Evolutionary conservation across 257 asterid genomes (phyloP).

Genomic region (Capsicum chinense): DNA sequence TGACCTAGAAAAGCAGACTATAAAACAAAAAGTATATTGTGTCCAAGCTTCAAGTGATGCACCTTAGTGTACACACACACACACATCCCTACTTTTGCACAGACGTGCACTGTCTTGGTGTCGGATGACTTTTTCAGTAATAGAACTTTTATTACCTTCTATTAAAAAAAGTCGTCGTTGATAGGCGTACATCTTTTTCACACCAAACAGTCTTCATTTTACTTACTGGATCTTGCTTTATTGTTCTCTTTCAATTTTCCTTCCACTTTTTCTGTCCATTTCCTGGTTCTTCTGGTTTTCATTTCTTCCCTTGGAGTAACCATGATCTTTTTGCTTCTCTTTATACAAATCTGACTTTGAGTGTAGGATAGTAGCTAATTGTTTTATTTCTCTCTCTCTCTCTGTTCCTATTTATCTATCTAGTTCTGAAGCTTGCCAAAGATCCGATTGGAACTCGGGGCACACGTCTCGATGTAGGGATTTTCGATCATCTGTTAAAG

Average conservation of each 20-base stretch:
- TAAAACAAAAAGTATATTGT: no score
- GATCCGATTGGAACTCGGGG: slow-evolving; percentile 72
- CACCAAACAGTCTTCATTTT: neutral
- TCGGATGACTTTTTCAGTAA: neutral
- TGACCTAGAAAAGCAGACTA: no score
- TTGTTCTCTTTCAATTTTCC: slow-evolving; percentile 1
- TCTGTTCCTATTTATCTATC: neutral
- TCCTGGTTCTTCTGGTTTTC: neutral
- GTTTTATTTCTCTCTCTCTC: neutral
- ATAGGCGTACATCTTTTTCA: neutral
- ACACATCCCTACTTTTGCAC: neutral
- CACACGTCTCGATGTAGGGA: slow-evolving; percentile 71
- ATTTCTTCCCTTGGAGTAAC: neutral
- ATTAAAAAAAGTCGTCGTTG: neutral
- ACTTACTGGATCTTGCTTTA: neutral
- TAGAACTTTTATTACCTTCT: neutral
- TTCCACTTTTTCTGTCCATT: neutral
- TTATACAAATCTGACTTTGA: neutral
- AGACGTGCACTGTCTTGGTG: neutral
- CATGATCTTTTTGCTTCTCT: slow-evolving; percentile 3
- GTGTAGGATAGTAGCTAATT: slow-evolving; percentile 14
- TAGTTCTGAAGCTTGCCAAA: slow-evolving; percentile 84
- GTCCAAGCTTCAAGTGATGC: no score
- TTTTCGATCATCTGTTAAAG: slow-evolving; percentile 46
- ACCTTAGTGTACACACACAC: no score